Conservation (phyloP, 2,329 filamentous ascomycete species). For the Verticillium dahliae region DNA sequence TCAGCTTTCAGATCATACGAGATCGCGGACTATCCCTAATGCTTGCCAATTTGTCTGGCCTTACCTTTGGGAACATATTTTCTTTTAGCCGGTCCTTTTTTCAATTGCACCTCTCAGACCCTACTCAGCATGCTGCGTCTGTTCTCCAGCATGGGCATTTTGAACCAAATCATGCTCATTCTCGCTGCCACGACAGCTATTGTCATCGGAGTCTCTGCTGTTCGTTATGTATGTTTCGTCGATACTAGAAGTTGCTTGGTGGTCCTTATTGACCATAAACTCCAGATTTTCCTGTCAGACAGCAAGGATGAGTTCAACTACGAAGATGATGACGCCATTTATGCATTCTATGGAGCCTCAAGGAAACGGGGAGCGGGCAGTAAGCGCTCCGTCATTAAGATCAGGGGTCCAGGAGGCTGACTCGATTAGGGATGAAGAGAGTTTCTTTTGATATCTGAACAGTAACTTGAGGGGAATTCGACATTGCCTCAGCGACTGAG, state of each 20-base stretch:
- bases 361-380: slow-evolving; percentile 9
- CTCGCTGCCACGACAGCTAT: slow-evolving; percentile 9
- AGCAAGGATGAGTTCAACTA: slow-evolving; percentile 5
- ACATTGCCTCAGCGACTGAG: no score
- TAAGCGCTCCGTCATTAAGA: background rate
- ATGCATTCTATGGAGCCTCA: slow-evolving; percentile 9
- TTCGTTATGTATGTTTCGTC: slow-evolving; percentile 8
- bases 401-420: background rate
- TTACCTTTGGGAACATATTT: no score
- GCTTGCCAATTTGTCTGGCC: no score
- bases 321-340: slow-evolving; percentile 10
- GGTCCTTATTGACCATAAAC: background rate
- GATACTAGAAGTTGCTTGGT: background rate
- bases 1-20: background rate
- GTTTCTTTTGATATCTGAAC: slow-evolving; percentile 8
- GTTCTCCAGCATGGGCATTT: slow-evolving; percentile 5
- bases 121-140: slow-evolving; percentile 8
- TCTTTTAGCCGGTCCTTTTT: background rate
- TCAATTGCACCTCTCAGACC: no score
- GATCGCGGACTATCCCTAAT: no score
- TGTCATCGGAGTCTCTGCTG: slow-evolving; percentile 7
- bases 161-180: slow-evolving; percentile 4
- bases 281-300: slow-evolving; percentile 8
- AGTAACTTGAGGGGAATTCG: no score
- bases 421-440: slow-evolving; percentile 5